Evolutionary conservation across 1,284 basidiomycete genomes (phyloP), one percentile per base, ranked within the genome.

Genomic region (Apiotrichum brassicae): DNA sequence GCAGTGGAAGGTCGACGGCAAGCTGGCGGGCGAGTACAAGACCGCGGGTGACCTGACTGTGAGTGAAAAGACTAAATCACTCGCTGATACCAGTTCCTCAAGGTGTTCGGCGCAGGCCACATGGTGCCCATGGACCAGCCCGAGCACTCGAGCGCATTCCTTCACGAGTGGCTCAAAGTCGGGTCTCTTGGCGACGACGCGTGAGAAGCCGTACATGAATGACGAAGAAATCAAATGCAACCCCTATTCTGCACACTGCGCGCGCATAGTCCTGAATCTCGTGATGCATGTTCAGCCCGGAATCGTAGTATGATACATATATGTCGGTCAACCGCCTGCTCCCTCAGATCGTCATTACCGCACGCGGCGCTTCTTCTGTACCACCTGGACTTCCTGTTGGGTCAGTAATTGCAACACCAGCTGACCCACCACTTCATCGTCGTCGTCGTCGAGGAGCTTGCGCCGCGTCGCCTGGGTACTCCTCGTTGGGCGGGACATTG

Each of bases 21-120:
- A 71, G 41, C 56, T 64, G 4, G 75, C 74, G 0, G 86, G 86
- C 1, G 62, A 75, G 61, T 82, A 77, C 34, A 81, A 83, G 63
- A 77, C 76, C 46, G 77, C 75, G 11, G 77, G 76, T 3, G 79
- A 79, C 12, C 71, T 88, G 48, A 84, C 82, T 9, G 87, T 81
- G 63, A 80, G 78, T 42, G 1, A 64, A 84, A 12, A 64, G 78
- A 40, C 78, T 75, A 24, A 22, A 7, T 2, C 19, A 16, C 28
- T 9, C n/a, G 37, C 37, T 32, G 23, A 42, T 32, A 6, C 14
- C 45, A 46, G 40, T 47, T 56, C 48, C 53, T 68, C 39, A 66
- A 65, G 55, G 61, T 69, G 36, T 54, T 60, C 24, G 64, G 63
- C 25, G 68, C 68, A 0, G 70, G 71, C 13, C 72, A 74, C 54